Base-by-base conservation (phyloP, 345 rosid genomes). In the Salix arbutifolia region DNA sequence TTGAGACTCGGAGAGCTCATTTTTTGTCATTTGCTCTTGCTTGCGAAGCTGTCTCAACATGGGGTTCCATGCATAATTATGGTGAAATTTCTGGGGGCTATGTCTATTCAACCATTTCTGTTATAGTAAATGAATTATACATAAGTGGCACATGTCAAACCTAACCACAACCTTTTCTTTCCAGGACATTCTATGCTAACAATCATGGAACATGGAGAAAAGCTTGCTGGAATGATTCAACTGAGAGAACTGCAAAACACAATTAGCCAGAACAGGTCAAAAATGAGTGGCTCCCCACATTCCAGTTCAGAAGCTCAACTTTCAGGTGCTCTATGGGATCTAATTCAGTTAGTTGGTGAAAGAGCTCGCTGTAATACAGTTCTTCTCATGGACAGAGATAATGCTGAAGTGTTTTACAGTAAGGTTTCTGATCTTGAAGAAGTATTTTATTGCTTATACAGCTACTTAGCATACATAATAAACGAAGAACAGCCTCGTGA, bases 381-480 rank as follows among this genome's bases (percentile, higher is more conserved):
- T 84, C 96, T 93, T 75, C 88, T 96, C 74, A 92, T 92, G 99
- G 99, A 92, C 83, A 91, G 98, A 81, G 98, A 96, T 76, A 92
- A 92, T 87, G 91, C 91, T 71, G 97, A 96, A 88, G 97, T 93
- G 16, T 96, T 96, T 84, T 96, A 90, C 77, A 96, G 97, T 80
- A 93, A 92, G 88, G 97, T 96, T 77, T 96, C 98, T 77, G 91
- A 92, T 79, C 91, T 93, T 79, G 94, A 93, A 81, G 91, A 91
- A 81, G 80, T 91, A 37, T 93, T 96, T 85, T 80, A 87, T 85
- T 91, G 97, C 84, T 78, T 92, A 73, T 91, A 88, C 74, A 88
- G 74, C 76, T 96, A 93, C 75, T 81, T 96, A 52, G 87, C 91
- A 62, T 90, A 86, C 86, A 66, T 96, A 79, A 65, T 92, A 83